A percentile compares a stretch with the other conserved stretches of the same genome.
phyloP scores from a whole-genome alignment of 1,284 basidiomycete species.

The Puccinia sorghi region DNA sequence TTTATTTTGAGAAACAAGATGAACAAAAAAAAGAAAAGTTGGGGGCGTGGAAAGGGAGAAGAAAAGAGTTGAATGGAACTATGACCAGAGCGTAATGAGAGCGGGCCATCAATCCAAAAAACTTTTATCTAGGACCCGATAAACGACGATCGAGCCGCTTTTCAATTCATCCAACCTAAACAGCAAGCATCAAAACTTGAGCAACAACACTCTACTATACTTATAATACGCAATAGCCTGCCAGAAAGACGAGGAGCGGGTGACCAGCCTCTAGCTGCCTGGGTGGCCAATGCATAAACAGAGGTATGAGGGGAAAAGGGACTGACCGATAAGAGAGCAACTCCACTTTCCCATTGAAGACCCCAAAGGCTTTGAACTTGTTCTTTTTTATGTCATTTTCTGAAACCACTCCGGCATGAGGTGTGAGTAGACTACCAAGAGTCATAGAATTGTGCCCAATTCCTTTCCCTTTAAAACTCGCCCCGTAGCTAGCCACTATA shows the following conservation, averaged over 20 bases:
- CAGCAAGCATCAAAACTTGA: neutral
- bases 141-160: conserved; percentile 38
- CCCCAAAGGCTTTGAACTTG: conserved; percentile 41
- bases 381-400: conserved; percentile 49
- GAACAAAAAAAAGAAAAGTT: neutral
- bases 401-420: conserved; percentile 31
- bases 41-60: neutral
- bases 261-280: neutral
- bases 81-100: neutral
- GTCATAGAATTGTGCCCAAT: conserved; percentile 46
- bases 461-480: conserved; percentile 44
- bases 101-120: conserved; percentile 17
- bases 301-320: neutral
- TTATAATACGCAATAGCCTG: neutral
- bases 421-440: conserved; percentile 18
- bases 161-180: conserved; percentile 44
- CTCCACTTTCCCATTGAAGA: conserved; percentile 44
- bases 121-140: conserved; percentile 43
- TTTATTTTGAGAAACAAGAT: neutral
- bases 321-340: conserved; percentile 46
- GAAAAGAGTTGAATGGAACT: neutral
- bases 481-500: conserved; percentile 43
- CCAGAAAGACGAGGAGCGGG: neutral
- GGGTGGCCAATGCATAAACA: neutral
- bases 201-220: neutral